Base-by-base conservation (phyloP, 2,329 filamentous ascomycete genomes). In the Colletotrichum sp. region DNA sequence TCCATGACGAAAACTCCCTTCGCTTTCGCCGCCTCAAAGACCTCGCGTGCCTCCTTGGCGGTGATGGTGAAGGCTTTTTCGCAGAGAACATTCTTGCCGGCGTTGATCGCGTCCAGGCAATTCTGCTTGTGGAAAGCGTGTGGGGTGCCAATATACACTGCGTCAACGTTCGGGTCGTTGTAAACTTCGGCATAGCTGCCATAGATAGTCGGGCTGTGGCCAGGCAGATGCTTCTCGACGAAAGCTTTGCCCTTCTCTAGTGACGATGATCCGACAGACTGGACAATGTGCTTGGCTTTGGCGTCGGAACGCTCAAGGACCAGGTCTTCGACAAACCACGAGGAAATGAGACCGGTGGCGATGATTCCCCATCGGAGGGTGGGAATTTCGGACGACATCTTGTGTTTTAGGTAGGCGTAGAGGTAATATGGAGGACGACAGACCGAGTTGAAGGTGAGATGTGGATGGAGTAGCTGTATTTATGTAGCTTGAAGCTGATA, bases 141-240 rank as follows among this genome's bases (percentile, higher is more conserved):
- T 0, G 87, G 87, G 6, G 84, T 87, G 36, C 86, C 86, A 52
- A 88, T 85, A 77, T 88, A 88, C 63, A 88, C 80, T n/a, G 86
- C 83, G 71, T 88, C 86, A 34, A 88, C 86, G 7, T 83, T 76
- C 0, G 84, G 81, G 71, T 88, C 85, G 28, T 79, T 77, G 77
- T 87, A 88, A 9, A 87, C 82, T 30, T 85, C 82, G 1, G 81
- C 78, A 69, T 88, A 88, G 73, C 80, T 84, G 6, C 81, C 84
- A 48, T 87, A 87, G 15, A 87, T 71, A 8, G 85, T 84, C 6
- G 76, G 72, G 28, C 78, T 71, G 64, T 79, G 76, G 6, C 79
- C 77, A 9, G 74, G 60, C 22, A 81, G 77, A 67, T 83, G 77
- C 74, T 84, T 85, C 15, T 81, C 78, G 16, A 83, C 84, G 76